Conservation (phyloP, 768 basidiomycete species). For the Naganishia antarctica region DNA sequence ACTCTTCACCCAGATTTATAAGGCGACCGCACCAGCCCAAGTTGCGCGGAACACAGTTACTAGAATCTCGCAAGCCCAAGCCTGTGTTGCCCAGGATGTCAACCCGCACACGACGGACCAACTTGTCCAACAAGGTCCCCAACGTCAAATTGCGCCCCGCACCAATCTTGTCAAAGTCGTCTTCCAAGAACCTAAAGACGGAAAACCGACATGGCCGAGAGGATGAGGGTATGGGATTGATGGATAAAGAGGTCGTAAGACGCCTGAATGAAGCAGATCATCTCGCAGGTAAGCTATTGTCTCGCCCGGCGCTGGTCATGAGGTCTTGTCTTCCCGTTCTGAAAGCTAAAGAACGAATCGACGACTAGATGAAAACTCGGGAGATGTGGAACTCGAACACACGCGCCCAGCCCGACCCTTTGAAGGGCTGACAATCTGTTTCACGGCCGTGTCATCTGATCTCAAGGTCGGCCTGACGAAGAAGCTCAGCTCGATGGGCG, state of each 20-base stretch:
- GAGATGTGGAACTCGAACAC: conserved; percentile 32
- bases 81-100: not conserved
- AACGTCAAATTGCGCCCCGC: conserved; percentile 50
- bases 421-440: conserved; percentile 19
- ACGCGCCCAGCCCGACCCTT: conserved; percentile 1
- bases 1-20: too few relatives aligned
- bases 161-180: conserved; percentile 29
- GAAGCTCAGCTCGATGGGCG: conserved; percentile 76
- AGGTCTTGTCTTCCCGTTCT: too few relatives aligned
- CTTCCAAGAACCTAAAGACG: not conserved
- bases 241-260: conserved; percentile 38
- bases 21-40: too few relatives aligned
- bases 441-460: conserved; percentile 18
- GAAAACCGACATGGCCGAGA: conserved; percentile 14
- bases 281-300: conserved; percentile 32
- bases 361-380: not conserved
- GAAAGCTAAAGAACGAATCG: conserved; percentile 29
- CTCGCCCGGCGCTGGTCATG: too few relatives aligned
- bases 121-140: conserved; percentile 48
- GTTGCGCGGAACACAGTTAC: too few relatives aligned
- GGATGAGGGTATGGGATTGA: conserved; percentile 29
- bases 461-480: conserved; percentile 65
- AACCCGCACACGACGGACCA: conserved; percentile 37
- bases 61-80: too few relatives aligned
- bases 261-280: conserved; percentile 32